A percentile compares a stretch with the other conserved stretches of the same genome.
These are phyloP conservation scores for Ilex aquifolium DNA, from an alignment of 257 asterid species.

Conservation along the genomic window DNA sequence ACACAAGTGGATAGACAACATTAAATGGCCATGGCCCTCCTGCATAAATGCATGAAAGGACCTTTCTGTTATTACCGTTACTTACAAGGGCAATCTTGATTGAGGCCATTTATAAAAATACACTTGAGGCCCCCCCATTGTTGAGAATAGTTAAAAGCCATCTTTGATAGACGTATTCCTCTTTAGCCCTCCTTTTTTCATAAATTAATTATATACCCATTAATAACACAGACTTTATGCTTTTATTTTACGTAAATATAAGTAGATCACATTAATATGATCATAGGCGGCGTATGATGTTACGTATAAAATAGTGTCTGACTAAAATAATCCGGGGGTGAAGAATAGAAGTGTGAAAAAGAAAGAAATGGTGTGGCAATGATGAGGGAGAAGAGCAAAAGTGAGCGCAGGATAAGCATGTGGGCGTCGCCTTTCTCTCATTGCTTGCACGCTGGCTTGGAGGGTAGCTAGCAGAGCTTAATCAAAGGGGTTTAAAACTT, in stretches of 20 bases:
- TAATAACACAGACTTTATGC: neutral
- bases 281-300: conserved; percentile 34
- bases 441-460: conserved; percentile 65
- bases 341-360: conserved; percentile 15
- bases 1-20: conserved; percentile 14
- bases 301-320: conserved; percentile 16
- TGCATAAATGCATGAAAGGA: conserved; percentile 42
- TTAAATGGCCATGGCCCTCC: conserved; percentile 57
- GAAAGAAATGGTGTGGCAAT: conserved; percentile 34
- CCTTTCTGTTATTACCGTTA: conserved; percentile 20
- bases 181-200: conserved; percentile 17
- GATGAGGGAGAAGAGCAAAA: conserved; percentile 49
- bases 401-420: conserved; percentile 67
- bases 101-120: conserved; percentile 23
- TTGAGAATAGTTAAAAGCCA: conserved; percentile 22
- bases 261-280: neutral
- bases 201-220: neutral
- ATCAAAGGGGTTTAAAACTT: conserved; percentile 2
- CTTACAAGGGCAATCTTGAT: conserved; percentile 27
- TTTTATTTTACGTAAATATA: neutral
- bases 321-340: conserved; percentile 31
- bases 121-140: conserved; percentile 34
- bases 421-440: conserved; percentile 64
- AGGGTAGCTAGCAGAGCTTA: neutral
- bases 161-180: conserved; percentile 27